Base-by-base conservation (phyloP, 176 grass and related monocot genomes). In the Musa itinerans region DNA sequence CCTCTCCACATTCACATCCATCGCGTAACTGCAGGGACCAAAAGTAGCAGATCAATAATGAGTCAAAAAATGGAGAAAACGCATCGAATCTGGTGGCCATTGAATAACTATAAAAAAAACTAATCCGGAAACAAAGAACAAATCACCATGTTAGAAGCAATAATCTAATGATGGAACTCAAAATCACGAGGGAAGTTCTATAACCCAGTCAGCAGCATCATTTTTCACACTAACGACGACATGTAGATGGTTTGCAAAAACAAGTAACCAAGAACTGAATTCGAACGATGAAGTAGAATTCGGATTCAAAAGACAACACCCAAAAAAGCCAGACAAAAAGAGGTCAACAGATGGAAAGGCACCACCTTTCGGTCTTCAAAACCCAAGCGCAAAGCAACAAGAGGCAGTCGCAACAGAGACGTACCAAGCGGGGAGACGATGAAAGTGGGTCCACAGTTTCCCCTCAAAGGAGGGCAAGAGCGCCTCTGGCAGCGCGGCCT, bases 371-470 rank as follows among this genome's bases (percentile, higher is more conserved):
- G 6, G 34, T 5, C 34, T 43, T 3, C 7, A n/a, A 81, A 74
- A 4, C 52, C 20, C 50, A 75, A 65, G 23, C 59, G 22, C 64
- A 17, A 57, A 6, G 54, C 10, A 57, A 54, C 58, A 50, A 81
- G 57, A n/a, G 55, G 55, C 68, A 73, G 13, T 19, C 8, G 15
- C 34, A 43, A 6, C 34, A 43, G 34, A 43, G 34, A 65, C 73
- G 6, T 57, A 83, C 81, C 81, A 71, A 69, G 81, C 81, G 1
- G 81, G 81, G 12, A 83, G 34, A 2, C 81, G 81, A 53, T 83
- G 66, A 24, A 83, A 83, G 73, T 83, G 81, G 24, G 63, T 75
- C 81, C 81, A 83, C 10, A 83, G 29, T 22, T 70, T 73, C 16
- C 76, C 81, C 64, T 83, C 81, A 8, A 83, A 83, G 10, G 81